A percentile compares a stretch with the other conserved stretches of the same genome.
Conservation (phyloP, 169 alveolate genomes). For the Amoebophrya sp. region DNA sequence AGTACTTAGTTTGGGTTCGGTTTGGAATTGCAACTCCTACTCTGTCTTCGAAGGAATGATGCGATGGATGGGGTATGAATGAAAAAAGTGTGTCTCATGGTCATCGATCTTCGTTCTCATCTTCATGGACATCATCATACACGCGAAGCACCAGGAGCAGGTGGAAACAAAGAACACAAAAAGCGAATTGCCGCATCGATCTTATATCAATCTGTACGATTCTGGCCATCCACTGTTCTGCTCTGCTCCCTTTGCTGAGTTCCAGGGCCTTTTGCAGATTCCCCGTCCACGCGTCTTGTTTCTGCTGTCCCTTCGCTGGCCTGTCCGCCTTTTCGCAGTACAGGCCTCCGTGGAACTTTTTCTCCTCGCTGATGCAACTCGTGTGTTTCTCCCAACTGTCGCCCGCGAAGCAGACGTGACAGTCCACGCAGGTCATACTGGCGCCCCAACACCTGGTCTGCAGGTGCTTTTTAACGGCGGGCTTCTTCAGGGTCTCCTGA, state of each 20-base stretch:
- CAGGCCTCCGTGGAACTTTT: neutral
- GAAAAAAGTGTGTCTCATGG: too few species aligned
- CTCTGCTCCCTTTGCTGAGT: neutral
- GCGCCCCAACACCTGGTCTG: neutral
- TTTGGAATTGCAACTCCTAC: too few species aligned
- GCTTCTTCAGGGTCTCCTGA: neutral
- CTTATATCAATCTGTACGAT: neutral
- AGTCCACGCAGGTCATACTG: neutral
- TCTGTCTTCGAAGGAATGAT: too few species aligned
- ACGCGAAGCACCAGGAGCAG: too few species aligned
- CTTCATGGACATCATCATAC: too few species aligned
- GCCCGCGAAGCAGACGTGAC: neutral
- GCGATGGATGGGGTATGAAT: too few species aligned
- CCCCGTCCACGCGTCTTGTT: neutral
- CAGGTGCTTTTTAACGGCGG: neutral
- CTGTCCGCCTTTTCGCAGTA: neutral
- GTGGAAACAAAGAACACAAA: too few species aligned
- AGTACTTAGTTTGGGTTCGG: too few species aligned
- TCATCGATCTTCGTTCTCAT: too few species aligned
- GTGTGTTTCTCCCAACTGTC: neutral
- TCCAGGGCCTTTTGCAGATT: neutral
- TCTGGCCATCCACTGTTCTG: neutral
- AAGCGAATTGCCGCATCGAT: too few species aligned
- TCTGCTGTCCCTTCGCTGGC: neutral
- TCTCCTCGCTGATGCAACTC: neutral